A percentile compares a stretch with the other conserved stretches of the same genome.
Evolutionary conservation across 2,329 filamentous ascomycete genomes (phyloP).

Genomic region (Fusarium nurragi): DNA sequence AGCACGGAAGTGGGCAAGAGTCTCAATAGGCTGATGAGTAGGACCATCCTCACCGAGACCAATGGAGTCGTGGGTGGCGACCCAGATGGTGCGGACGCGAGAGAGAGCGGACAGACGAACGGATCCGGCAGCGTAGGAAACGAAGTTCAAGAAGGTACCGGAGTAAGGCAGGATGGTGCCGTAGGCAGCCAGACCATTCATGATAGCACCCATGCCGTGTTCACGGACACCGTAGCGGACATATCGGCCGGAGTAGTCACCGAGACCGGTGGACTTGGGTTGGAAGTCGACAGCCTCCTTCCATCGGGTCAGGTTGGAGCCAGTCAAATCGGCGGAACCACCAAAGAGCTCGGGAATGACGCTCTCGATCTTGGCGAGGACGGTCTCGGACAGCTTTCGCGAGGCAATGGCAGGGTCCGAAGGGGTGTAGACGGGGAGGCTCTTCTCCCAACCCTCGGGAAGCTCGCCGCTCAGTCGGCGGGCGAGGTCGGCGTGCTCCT

Average conservation of each 20-base stretch:
- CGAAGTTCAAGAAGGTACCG: constrained; percentile 99
- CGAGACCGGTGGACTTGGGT: constrained; percentile 83
- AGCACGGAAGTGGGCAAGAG: constrained; percentile 96
- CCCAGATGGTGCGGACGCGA: constrained; percentile 90
- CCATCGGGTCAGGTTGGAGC: constrained; percentile 98
- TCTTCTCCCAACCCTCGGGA: constrained; percentile 96
- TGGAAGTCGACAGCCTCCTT: constrained; percentile 98
- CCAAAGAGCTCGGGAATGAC: constrained; percentile 90
- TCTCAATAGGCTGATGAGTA: constrained; percentile 99
- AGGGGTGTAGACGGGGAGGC: constrained; percentile 89
- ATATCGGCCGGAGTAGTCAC: constrained; percentile 91
- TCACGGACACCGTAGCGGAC: constrained; percentile 92
- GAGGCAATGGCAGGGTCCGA: constrained; percentile 86
- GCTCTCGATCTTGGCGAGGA: constrained; percentile 86
- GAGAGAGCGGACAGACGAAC: constrained; percentile 94
- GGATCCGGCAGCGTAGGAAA: constrained; percentile 95
- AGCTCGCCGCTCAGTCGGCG: constrained; percentile 85
- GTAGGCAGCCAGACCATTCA: constrained; percentile 95
- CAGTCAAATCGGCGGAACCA: constrained; percentile 96
- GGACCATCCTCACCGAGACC: constrained; percentile 98
- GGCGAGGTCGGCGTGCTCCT: constrained; percentile 80
- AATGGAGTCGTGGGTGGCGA: constrained; percentile 98
- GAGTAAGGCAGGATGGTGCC: constrained; percentile 92
- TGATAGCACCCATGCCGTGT: constrained; percentile 90
- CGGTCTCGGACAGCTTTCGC: constrained; percentile 94